These are phyloP conservation scores for Ambrosia trifida DNA, from an alignment of 129 eudicot species.

Conservation along the genomic window DNA sequence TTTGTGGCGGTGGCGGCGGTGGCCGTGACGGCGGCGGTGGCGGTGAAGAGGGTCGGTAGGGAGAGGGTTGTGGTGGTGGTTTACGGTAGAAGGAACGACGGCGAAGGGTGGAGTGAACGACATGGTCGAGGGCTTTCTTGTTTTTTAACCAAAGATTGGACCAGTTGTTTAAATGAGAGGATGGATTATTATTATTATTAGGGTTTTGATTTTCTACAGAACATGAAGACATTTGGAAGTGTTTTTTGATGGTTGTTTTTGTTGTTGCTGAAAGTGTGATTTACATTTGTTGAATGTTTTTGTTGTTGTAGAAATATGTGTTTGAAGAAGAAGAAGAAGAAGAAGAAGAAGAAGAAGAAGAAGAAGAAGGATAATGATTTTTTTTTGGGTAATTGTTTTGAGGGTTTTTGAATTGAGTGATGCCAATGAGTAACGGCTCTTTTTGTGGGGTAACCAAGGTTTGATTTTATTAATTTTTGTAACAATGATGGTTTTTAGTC, in stretches of 20 bases:
- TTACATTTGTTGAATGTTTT: too few relatives aligned
- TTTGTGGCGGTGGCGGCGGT: slow-evolving; percentile 19
- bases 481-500: too few relatives aligned
- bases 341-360: too few relatives aligned
- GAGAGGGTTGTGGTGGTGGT: slow-evolving; percentile 30
- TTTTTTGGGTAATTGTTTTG: slow-evolving; percentile 14
- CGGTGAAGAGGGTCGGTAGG: slow-evolving; percentile 23
- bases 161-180: slow-evolving; percentile 42
- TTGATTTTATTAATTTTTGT: background rate
- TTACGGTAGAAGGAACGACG: slow-evolving; percentile 49
- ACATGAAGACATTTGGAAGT: slow-evolving; percentile 37
- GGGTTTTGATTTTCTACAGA: slow-evolving; percentile 45
- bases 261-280: too few relatives aligned
- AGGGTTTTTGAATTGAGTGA: slow-evolving; percentile 29
- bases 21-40: background rate
- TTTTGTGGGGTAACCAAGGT: slow-evolving; percentile 18
- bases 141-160: slow-evolving; percentile 49
- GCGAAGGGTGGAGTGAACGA: slow-evolving; percentile 46
- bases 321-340: too few relatives aligned
- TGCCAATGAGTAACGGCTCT: slow-evolving; percentile 27
- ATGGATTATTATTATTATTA: slow-evolving; percentile 17
- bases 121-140: slow-evolving; percentile 57
- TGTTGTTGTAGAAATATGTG: too few relatives aligned
- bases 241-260: background rate
- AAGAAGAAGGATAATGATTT: too few relatives aligned